These are phyloP conservation scores for Phytophthora multivora DNA, from an alignment of 352 stramenopile species.

Conservation along the genomic window DNA sequence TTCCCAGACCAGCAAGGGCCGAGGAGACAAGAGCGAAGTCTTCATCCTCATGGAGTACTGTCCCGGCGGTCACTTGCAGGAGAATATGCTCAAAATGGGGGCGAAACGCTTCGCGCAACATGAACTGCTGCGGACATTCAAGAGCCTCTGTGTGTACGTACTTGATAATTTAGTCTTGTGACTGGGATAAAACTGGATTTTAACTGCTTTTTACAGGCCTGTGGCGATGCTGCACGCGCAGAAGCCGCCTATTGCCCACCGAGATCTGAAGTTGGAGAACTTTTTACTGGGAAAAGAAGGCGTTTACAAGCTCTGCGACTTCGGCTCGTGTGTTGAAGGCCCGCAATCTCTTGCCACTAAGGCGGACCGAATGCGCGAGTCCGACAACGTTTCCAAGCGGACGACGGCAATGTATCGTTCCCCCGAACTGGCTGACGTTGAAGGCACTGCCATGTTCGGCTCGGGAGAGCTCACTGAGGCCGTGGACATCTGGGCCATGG, in stretches of 20 bases:
- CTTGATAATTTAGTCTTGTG: not conserved
- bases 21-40: slow-evolving; percentile 78
- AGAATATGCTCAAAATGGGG: slow-evolving; percentile 92
- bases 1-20: slow-evolving; percentile 50
- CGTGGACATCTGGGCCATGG: slow-evolving; percentile 95
- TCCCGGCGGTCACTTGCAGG: slow-evolving; percentile 91
- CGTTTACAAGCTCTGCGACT: slow-evolving; percentile 97
- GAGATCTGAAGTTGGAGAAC: slow-evolving; percentile 98
- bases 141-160: slow-evolving; percentile 75
- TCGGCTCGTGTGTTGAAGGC: slow-evolving; percentile 91
- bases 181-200: no score
- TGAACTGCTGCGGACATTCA: slow-evolving; percentile 73
- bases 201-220: slow-evolving; percentile 35
- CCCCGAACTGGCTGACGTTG: slow-evolving; percentile 96
- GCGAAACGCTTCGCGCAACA: slow-evolving; percentile 66
- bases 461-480: slow-evolving; percentile 90
- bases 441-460: slow-evolving; percentile 92
- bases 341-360: slow-evolving; percentile 81
- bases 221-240: slow-evolving; percentile 70
- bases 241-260: slow-evolving; percentile 93
- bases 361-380: slow-evolving; percentile 82
- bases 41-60: slow-evolving; percentile 98
- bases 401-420: slow-evolving; percentile 98
- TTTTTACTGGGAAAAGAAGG: slow-evolving; percentile 90
- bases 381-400: slow-evolving; percentile 95